phyloP scores from a whole-genome alignment of 2,329 filamentous ascomycete genomes.

The Lachnellula occidentalis region DNA sequence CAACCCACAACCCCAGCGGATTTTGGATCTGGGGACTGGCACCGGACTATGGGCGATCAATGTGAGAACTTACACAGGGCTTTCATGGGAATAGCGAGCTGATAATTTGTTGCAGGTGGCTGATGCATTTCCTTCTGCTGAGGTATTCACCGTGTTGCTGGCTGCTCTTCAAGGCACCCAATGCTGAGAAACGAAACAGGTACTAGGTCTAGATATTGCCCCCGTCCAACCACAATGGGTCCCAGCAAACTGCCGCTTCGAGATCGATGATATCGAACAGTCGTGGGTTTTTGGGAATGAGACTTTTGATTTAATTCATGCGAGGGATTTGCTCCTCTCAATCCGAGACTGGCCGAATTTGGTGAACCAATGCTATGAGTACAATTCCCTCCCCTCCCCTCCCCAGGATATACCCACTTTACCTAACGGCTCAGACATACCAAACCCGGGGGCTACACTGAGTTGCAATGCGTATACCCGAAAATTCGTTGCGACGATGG shows the following conservation, averaged over 20 bases:
- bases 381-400: slow-evolving; percentile 21
- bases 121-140: slow-evolving; percentile 28
- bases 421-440: slow-evolving; percentile 1
- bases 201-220: slow-evolving; percentile 29
- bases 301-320: slow-evolving; percentile 46
- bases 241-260: slow-evolving; percentile 46
- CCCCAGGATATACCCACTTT: neutral
- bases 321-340: slow-evolving; percentile 15
- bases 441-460: slow-evolving; percentile 21
- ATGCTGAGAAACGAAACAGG: slow-evolving; percentile 6
- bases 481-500: slow-evolving; percentile 22
- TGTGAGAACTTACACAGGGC: slow-evolving; percentile 15
- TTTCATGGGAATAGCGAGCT: neutral
- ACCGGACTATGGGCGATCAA: slow-evolving; percentile 26
- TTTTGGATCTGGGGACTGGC: slow-evolving; percentile 33
- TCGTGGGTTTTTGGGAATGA: slow-evolving; percentile 41
- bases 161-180: no score
- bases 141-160: slow-evolving; percentile 15
- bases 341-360: slow-evolving; percentile 19
- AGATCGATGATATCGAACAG: slow-evolving; percentile 47
- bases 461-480: slow-evolving; percentile 19
- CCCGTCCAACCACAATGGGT: slow-evolving; percentile 28
- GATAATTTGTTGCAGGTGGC: slow-evolving; percentile 15
- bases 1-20: slow-evolving; percentile 25
- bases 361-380: slow-evolving; percentile 20